Percentiles rank a stretch among this genome's conserved stretches.
Conservation (phyloP, 805 yeast species). For the Candida ponderosae region DNA sequence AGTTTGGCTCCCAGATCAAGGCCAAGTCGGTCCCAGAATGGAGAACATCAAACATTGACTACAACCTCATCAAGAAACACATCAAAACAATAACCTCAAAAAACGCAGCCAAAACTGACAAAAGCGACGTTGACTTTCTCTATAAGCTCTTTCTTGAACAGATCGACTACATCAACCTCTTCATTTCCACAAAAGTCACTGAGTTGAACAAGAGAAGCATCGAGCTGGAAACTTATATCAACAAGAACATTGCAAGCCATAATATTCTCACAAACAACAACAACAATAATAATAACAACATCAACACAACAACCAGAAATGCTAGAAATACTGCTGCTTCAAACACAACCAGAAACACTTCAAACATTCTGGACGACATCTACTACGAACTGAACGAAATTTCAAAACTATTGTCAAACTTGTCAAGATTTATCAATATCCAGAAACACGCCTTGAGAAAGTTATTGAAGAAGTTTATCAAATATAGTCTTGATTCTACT, state of each 20-base stretch:
- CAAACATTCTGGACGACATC: neutral
- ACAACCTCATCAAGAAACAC: constrained; percentile 58
- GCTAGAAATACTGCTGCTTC: too few species aligned
- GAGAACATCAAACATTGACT: constrained; percentile 77
- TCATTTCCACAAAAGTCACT: constrained; percentile 59
- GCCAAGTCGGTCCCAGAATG: constrained; percentile 82
- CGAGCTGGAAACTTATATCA: constrained; percentile 29
- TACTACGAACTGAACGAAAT: constrained; percentile 24
- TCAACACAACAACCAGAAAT: neutral
- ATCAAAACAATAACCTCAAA: constrained; percentile 49
- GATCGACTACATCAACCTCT: constrained; percentile 50
- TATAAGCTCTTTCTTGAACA: constrained; percentile 43
- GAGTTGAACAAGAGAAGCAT: constrained; percentile 51
- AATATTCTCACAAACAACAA: too few species aligned
- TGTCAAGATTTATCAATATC: constrained; percentile 62
- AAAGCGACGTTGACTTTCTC: constrained; percentile 21
- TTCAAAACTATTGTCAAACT: constrained; percentile 48
- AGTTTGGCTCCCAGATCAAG: constrained; percentile 72
- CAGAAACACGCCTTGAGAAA: constrained; percentile 72
- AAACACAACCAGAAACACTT: too few species aligned
- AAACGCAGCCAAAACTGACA: constrained; percentile 1
- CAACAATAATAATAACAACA: neutral
- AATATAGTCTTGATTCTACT: constrained; percentile 25
- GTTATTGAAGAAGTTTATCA: constrained; percentile 60
- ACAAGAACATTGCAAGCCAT: constrained; percentile 6